phyloP scores from a whole-genome alignment of 73 alveolate genomes.

The Uronychia binucleata region DNA sequence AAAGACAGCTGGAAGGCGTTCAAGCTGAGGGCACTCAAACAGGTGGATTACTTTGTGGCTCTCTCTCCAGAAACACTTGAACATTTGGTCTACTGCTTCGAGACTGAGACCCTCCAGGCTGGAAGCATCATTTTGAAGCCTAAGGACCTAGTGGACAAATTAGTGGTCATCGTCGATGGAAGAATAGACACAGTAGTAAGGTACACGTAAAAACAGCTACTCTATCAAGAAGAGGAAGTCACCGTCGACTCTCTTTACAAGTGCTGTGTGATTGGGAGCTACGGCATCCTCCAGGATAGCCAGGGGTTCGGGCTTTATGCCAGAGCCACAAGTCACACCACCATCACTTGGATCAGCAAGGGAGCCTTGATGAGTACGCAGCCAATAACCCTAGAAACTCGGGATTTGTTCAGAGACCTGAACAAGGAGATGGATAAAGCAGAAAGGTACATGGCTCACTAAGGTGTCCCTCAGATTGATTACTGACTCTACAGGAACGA shows the following conservation, averaged over 20 bases:
- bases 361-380: background rate
- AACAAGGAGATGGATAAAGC: background rate
- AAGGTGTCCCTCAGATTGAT: conserved; percentile 8
- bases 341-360: background rate
- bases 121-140: background rate
- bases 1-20: conserved; percentile 9
- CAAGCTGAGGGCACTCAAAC: background rate
- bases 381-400: background rate
- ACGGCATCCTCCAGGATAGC: background rate
- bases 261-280: background rate
- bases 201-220: background rate
- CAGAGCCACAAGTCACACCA: background rate
- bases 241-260: conserved; percentile 13
- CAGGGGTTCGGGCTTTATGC: background rate
- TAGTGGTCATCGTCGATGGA: background rate
- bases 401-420: background rate
- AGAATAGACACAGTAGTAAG: conserved; percentile 4
- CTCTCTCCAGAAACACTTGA: background rate
- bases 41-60: background rate
- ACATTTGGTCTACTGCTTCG: background rate
- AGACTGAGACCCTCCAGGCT: background rate
- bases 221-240: background rate
- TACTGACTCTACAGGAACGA: background rate
- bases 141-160: background rate
- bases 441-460: background rate